Evolutionary conservation across 2,329 filamentous ascomycete genomes (phyloP).

Genomic region (Tolypocladium pustulatum): DNA sequence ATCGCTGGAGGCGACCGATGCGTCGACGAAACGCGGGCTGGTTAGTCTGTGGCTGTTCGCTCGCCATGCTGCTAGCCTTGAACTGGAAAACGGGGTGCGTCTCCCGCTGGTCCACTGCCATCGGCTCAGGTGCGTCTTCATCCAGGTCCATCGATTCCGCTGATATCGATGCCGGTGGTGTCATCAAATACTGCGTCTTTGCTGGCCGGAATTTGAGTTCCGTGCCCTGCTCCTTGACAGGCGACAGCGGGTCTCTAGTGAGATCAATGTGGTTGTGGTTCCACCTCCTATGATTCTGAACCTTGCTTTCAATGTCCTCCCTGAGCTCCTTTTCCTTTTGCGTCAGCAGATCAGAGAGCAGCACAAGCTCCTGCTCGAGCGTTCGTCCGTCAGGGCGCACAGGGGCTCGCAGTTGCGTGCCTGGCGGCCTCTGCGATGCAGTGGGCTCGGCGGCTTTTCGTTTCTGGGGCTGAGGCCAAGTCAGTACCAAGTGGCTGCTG

Average conservation of each 20-base stretch:
- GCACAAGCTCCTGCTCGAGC: constrained; percentile 68
- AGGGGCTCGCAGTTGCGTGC: constrained; percentile 58
- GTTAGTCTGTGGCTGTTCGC: constrained; percentile 27
- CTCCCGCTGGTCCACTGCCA: constrained; percentile 23
- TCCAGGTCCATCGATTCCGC: constrained; percentile 49
- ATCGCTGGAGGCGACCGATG: constrained; percentile 70
- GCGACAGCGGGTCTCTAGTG: constrained; percentile 75
- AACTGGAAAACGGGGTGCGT: constrained; percentile 32
- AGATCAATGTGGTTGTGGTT: constrained; percentile 83
- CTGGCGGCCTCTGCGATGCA: constrained; percentile 49
- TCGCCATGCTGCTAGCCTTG: constrained; percentile 25
- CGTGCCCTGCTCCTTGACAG: constrained; percentile 54
- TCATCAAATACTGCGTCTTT: constrained; percentile 61
- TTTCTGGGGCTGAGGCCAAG: constrained; percentile 53
- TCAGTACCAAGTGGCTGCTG: constrained; percentile 18
- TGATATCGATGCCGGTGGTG: constrained; percentile 46
- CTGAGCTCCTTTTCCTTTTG: constrained; percentile 77
- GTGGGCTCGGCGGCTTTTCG: constrained; percentile 53
- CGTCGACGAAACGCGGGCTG: constrained; percentile 70
- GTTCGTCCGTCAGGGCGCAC: constrained; percentile 59
- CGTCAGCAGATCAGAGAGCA: constrained; percentile 64
- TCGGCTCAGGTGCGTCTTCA: constrained; percentile 33
- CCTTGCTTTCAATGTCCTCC: constrained; percentile 74
- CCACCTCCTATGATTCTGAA: constrained; percentile 83
- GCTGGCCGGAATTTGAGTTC: constrained; percentile 59